Evolutionary conservation across 768 basidiomycete genomes (phyloP).

Genomic region (Steccherinum ochraceum): DNA sequence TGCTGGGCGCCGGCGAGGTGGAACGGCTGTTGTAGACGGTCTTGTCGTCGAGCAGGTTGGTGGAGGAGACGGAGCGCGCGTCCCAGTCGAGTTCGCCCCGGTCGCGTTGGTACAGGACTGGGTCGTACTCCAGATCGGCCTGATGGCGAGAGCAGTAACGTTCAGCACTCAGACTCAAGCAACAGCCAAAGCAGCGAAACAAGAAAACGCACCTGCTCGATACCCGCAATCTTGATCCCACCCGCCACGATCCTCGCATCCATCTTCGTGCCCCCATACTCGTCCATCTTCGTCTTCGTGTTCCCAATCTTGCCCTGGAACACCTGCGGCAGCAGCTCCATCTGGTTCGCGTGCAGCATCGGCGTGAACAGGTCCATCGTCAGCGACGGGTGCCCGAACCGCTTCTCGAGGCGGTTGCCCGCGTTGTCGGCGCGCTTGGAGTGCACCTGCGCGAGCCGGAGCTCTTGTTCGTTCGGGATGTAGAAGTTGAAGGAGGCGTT

Average conservation of each 20-base stretch:
- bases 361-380: slow-evolving; percentile 83
- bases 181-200: too few species aligned
- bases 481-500: slow-evolving; percentile 71
- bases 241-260: slow-evolving; percentile 70
- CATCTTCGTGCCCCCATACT: slow-evolving; percentile 74
- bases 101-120: slow-evolving; percentile 70
- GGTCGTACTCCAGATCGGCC: slow-evolving; percentile 78
- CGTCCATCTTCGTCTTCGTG: slow-evolving; percentile 60
- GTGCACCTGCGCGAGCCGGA: slow-evolving; percentile 66
- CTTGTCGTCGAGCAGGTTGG: slow-evolving; percentile 40
- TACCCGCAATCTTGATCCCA: slow-evolving; percentile 77
- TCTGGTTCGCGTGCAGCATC: slow-evolving; percentile 83
- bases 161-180: neutral
- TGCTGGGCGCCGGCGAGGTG: slow-evolving; percentile 33
- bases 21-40: slow-evolving; percentile 28
- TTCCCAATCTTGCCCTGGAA: slow-evolving; percentile 66
- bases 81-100: slow-evolving; percentile 90
- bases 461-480: slow-evolving; percentile 75
- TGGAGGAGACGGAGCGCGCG: slow-evolving; percentile 63
- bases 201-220: slow-evolving; percentile 52
- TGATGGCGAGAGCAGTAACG: slow-evolving; percentile 17
- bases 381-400: slow-evolving; percentile 94
- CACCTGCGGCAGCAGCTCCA: slow-evolving; percentile 68
- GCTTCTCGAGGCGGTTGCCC: slow-evolving; percentile 73
- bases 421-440: slow-evolving; percentile 70